Base-by-base conservation (phyloP, 495 filamentous ascomycete genomes). In the Tuber magnatum region DNA sequence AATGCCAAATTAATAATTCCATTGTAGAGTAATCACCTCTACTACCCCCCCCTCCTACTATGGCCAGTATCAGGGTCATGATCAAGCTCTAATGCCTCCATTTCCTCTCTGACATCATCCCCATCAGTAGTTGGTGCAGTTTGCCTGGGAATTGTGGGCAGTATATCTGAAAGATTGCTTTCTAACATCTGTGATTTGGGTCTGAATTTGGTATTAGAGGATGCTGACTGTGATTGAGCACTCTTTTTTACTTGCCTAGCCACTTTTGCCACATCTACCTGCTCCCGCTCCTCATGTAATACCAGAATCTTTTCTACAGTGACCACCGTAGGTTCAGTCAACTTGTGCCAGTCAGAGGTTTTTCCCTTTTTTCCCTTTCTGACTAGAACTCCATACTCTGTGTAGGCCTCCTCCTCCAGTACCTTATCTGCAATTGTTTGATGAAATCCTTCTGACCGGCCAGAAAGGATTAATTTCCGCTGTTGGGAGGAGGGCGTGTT, bases 61-160 rank as follows among this genome's bases (percentile, higher is more conserved):
- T 20, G 0, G 0, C 0, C 0, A 2, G 22, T 51, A 24, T 22
- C 20, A 46, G n/a, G n/a, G n/a, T 3, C 7, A 6, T 51, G 7
- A 51, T 51, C 22, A 9, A 51, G 20, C 46, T 51, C 22, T 1
- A 24, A 51, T 51, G 22, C 46, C 46, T n/a, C 46, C 46, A 51
- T 51, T 24, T 51, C 20, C 7, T 51, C 22, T 22, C 46, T 24
- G 22, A 24, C 0, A 24, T 51, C 46, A 2, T n/a, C 46, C 20
- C 0, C 20, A 51, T 51, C 20, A n/a, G 6, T 51, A 24, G 46
- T 51, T 2, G 22, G 6, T 51, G 7, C n/a, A 2, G 7, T 5
- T 9, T 24, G 0, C 24, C 0, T 8, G 0, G 2, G 5, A 51
- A 51, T 51, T 51, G 7, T 51, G 0, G 6, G 22, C 0, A 8